These are phyloP conservation scores for Escallonia herrerae DNA, from an alignment of 129 eudicot species.

Conservation along the genomic window DNA sequence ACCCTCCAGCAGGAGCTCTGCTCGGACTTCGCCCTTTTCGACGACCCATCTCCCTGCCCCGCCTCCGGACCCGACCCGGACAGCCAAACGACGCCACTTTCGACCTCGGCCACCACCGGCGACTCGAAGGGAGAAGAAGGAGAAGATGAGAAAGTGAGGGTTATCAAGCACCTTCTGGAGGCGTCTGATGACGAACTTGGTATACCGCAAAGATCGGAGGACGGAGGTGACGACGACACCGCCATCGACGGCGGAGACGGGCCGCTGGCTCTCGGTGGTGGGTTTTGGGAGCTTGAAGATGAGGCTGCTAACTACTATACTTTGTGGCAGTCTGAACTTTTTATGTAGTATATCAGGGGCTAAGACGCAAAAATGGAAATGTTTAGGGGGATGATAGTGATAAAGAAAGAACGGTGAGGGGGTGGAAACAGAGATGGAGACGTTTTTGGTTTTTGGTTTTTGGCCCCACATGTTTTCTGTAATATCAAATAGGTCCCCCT, in stretches of 20 bases:
- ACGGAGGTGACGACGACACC: constrained; percentile 23
- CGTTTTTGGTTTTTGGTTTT: constrained; percentile 23
- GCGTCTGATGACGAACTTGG: constrained; percentile 96
- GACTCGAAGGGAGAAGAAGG: constrained; percentile 7
- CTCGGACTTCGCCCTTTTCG: constrained; percentile 14
- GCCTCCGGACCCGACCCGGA: constrained; percentile 9
- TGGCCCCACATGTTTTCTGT: constrained; percentile 23
- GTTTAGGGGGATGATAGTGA: constrained; percentile 25
- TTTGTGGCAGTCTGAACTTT: constrained; percentile 67
- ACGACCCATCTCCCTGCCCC: constrained; percentile 20
- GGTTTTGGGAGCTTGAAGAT: constrained; percentile 86
- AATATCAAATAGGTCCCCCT: constrained; percentile 16
- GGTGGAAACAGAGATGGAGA: constrained; percentile 13
- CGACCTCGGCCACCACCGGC: too few species aligned
- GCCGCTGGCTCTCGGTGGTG: constrained; percentile 22
- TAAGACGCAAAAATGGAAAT: neutral
- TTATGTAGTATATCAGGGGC: constrained; percentile 27
- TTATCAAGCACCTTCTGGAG: constrained; percentile 86
- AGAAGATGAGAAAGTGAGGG: constrained; percentile 38
- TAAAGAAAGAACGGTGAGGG: constrained; percentile 17
- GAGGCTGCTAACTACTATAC: constrained; percentile 74
- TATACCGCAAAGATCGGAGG: constrained; percentile 32
- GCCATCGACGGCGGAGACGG: constrained; percentile 19
- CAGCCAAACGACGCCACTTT: too few species aligned
- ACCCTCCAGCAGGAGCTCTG: constrained; percentile 52